These are phyloP conservation scores for Boletus smithii DNA, from an alignment of 1,284 basidiomycete genomes.

Conservation along the genomic window DNA sequence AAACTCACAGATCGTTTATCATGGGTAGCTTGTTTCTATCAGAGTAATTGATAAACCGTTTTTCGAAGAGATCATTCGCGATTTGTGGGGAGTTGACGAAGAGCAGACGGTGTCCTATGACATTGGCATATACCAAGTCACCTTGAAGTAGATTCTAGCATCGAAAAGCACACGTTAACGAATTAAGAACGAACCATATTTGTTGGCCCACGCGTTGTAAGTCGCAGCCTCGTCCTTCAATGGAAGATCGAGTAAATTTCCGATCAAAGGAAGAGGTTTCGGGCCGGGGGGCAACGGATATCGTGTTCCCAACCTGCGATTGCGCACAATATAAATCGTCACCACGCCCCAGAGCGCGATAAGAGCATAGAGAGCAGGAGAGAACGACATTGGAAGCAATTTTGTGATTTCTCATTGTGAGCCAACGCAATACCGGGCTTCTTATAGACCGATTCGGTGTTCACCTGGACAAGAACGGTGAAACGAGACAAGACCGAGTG, in stretches of 20 bases:
- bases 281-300: slow-evolving; percentile 33
- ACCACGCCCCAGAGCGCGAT: slow-evolving; percentile 25
- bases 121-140: slow-evolving; percentile 31
- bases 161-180: neutral
- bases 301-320: slow-evolving; percentile 10
- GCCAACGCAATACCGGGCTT: neutral
- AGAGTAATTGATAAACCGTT: slow-evolving; percentile 30
- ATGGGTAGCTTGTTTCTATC: slow-evolving; percentile 31
- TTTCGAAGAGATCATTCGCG: slow-evolving; percentile 39
- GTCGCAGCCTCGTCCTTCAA: slow-evolving; percentile 28
- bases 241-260: slow-evolving; percentile 33
- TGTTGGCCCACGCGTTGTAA: slow-evolving; percentile 34
- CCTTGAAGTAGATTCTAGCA: slow-evolving; percentile 13
- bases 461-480: slow-evolving; percentile 15
- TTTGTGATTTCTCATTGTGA: slow-evolving; percentile 5
- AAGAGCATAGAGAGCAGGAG: slow-evolving; percentile 16
- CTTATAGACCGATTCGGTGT: slow-evolving; percentile 22
- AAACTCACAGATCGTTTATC: slow-evolving; percentile 33
- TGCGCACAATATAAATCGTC: slow-evolving; percentile 20
- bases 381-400: slow-evolving; percentile 19
- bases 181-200: slow-evolving; percentile 27
- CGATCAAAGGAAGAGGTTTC: slow-evolving; percentile 31
- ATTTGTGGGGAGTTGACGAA: slow-evolving; percentile 36
- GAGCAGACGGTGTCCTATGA: slow-evolving; percentile 29
- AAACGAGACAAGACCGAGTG: slow-evolving; percentile 10